phyloP scores from a whole-genome alignment of 768 basidiomycete species.

The Pleurotus tuber-regium region DNA sequence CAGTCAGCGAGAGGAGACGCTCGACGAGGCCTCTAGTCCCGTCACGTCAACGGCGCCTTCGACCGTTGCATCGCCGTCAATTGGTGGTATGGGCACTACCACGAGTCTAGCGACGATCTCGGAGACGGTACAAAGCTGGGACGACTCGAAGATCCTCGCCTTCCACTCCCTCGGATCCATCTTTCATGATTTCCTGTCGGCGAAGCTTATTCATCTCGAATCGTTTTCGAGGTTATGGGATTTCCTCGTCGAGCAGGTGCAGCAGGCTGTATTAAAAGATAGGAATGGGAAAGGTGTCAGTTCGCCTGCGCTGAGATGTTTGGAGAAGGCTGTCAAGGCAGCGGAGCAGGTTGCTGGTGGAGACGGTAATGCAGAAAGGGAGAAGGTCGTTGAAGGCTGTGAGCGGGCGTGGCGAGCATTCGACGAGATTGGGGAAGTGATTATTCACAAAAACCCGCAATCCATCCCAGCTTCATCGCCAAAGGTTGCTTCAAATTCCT shows the following conservation, averaged over 20 bases:
- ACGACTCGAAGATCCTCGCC: constrained; percentile 86
- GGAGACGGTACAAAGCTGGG: constrained; percentile 55
- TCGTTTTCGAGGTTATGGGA: constrained; percentile 75
- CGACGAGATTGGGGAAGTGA: constrained; percentile 57
- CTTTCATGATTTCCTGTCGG: constrained; percentile 73
- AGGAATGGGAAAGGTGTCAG: constrained; percentile 66
- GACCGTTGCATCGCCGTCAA: constrained; percentile 15
- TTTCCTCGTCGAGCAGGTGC: constrained; percentile 69
- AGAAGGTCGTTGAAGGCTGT: constrained; percentile 43
- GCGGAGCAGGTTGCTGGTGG: constrained; percentile 27
- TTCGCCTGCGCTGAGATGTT: constrained; percentile 79
- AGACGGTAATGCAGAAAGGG: constrained; percentile 30
- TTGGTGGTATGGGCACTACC: constrained; percentile 12
- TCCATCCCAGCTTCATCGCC: constrained; percentile 12
- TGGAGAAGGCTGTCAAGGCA: constrained; percentile 77
- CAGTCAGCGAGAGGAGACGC: constrained; percentile 55
- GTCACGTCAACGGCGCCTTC: constrained; percentile 14
- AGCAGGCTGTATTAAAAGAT: constrained; percentile 67
- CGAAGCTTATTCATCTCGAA: constrained; percentile 70
- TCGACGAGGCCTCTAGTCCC: constrained; percentile 32
- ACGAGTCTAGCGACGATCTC: neutral
- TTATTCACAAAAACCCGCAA: constrained; percentile 31
- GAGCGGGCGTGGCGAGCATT: constrained; percentile 71
- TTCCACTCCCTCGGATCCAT: constrained; percentile 82
- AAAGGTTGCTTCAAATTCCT: constrained; percentile 17